These are phyloP conservation scores for Grigorovia jiainica DNA, from an alignment of 805 yeast genomes.

Conservation along the genomic window DNA sequence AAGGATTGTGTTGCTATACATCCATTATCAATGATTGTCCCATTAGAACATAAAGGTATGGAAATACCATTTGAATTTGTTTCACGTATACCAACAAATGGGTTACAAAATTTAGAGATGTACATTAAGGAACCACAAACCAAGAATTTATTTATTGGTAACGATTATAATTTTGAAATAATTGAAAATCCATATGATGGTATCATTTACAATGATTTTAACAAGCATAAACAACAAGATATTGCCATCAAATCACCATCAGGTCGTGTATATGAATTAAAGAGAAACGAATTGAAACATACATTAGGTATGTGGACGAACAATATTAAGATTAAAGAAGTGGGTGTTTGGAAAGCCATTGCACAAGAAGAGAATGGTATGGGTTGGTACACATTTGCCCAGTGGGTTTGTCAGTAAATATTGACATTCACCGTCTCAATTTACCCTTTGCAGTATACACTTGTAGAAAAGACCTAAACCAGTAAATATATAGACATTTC, in stretches of 20 bases:
- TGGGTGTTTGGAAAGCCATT: conserved; percentile 76
- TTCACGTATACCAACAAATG: conserved; percentile 61
- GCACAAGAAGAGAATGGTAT: conserved; percentile 67
- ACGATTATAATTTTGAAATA: conserved; percentile 56
- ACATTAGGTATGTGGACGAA: conserved; percentile 51
- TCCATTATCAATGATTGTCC: conserved; percentile 64
- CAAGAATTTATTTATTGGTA: conserved; percentile 44
- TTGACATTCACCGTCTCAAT: no score
- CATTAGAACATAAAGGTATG: conserved; percentile 61
- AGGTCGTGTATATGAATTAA: conserved; percentile 61
- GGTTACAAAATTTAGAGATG: conserved; percentile 59
- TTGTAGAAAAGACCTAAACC: no score
- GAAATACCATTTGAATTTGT: conserved; percentile 57
- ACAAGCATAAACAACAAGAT: conserved; percentile 37
- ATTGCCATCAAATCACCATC: conserved; percentile 76
- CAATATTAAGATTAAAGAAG: conserved; percentile 54
- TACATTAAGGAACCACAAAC: conserved; percentile 84
- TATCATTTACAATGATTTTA: conserved; percentile 23
- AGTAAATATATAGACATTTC: no score
- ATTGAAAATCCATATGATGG: conserved; percentile 54
- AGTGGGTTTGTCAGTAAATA: conserved; percentile 57
- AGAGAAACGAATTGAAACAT: conserved; percentile 37
- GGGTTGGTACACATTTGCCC: conserved; percentile 84
- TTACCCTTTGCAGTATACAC: no score
- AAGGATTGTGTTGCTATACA: conserved; percentile 48